Conservation (phyloP, 2,329 filamentous ascomycete species). For the Ascochyta viciae-villosae region DNA sequence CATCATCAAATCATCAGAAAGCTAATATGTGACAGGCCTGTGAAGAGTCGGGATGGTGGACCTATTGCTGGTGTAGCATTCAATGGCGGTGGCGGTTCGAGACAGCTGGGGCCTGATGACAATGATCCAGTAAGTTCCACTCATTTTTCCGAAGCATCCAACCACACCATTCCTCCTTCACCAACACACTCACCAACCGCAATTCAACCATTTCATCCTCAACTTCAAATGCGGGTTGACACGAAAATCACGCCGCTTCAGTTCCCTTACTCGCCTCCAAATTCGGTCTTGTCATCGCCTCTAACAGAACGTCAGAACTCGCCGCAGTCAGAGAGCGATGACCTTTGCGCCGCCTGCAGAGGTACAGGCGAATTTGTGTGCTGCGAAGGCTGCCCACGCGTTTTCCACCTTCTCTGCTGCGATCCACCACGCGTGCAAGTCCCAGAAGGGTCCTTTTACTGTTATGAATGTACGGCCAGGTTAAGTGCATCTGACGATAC, state of each 20-base stretch:
- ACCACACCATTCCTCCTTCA: slow-evolving; percentile 50
- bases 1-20: slow-evolving; percentile 34
- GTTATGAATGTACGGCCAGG: slow-evolving; percentile 60
- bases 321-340: slow-evolving; percentile 72
- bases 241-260: slow-evolving; percentile 36
- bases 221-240: slow-evolving; percentile 45
- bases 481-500: slow-evolving; percentile 35
- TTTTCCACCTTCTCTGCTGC: slow-evolving; percentile 89
- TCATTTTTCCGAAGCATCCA: slow-evolving; percentile 53
- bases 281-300: slow-evolving; percentile 45
- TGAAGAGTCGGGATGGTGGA: slow-evolving; percentile 73
- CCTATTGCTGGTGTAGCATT: slow-evolving; percentile 71
- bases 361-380: slow-evolving; percentile 86
- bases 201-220: slow-evolving; percentile 29
- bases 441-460: slow-evolving; percentile 70
- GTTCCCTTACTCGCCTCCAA: slow-evolving; percentile 47
- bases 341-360: slow-evolving; percentile 86
- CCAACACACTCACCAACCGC: slow-evolving; percentile 44
- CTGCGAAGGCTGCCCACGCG: slow-evolving; percentile 89
- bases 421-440: slow-evolving; percentile 68
- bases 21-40: slow-evolving; percentile 63
- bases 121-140: slow-evolving; percentile 60
- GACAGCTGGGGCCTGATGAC: slow-evolving; percentile 66
- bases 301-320: slow-evolving; percentile 52
- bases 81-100: slow-evolving; percentile 65